Evolutionary conservation across 805 yeast species (phyloP), one percentile per base, ranked within the genome.

Genomic region (Zygoascus ofunaensis): DNA sequence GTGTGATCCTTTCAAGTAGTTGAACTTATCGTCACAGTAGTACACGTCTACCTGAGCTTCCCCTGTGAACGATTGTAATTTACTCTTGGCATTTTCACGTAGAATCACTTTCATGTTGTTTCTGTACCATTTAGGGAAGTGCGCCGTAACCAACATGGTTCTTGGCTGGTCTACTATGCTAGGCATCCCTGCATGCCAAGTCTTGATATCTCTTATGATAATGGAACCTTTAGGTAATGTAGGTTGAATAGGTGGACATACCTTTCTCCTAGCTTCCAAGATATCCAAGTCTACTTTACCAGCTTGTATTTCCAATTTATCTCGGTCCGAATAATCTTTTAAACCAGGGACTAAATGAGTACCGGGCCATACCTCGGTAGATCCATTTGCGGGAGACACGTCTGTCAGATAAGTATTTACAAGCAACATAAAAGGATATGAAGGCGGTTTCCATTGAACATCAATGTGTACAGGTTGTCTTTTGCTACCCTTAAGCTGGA

Each of bases 311-410:
- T 26, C 30, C 7, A 26, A 12, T 26, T 26, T 26, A 26, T 7
- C 7, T n/a, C 7, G 12, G n/a, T 34, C 37, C 10, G 37, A 15
- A 15, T 15, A 34, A 10, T 38, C 41, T 14, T 8, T 20, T 12
- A 12, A 24, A 18, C 34, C 22, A 22, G 34, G 35, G 19, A 39
- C 24, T 8, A 14, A 24, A 32, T 51, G 54, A 10, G 54, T 44
- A n/a, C 54, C 54, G 4, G 52, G 52, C 54, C 54, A 51, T 14
- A 51, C 33, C 26, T 51, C 50, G 4, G 54, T 51, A 10, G 49
- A 38, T 10, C 54, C 54, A n/a, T 44, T 51, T 12, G 34, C 50
- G 15, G 44, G 35, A 8, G 37, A 26, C 22, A 42, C 32, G 20
- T 44, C 50, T 17, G 47, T 51, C 24, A 49, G 34, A 17, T 48